Evolutionary conservation across 345 rosid genomes (phyloP), one percentile per base, ranked within the genome.

Genomic region (Lepidium aucheri): DNA sequence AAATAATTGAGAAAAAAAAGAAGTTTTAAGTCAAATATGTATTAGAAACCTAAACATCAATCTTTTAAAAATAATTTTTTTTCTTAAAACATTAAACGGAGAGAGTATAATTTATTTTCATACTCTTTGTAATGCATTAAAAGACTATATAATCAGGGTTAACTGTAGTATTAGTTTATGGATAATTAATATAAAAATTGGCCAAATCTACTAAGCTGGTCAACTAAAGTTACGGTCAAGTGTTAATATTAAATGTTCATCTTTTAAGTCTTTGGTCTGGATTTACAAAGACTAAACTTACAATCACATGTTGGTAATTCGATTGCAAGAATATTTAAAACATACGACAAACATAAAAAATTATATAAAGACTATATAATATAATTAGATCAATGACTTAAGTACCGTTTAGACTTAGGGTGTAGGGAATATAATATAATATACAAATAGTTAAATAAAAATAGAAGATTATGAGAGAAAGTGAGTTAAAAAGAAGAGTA

Each of bases 401-500:
- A 32, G 53, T 32, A 60, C 43, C 3, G 15, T 8, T 52, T 60
- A 52, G 68, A 20, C 45, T 9, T 40, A 35, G 55, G 49, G 30
- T 42, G 39, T 33, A 20, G 22, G 22, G 47, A 26, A 61, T 34
- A 38, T 28, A 24, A 13, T 15, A 20, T 41, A 22, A 12, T n/a
- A n/a, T n/a, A n/a, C n/a, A n/a, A 14, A n/a, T 47, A 6, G 11
- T 17, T 10, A 22, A 16, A 22, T 2, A 1, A 20, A 10, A 4
- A 1, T 36, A 42, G 13, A 17, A 28, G 35, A n/a, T n/a, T n/a
- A n/a, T n/a, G 55, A 30, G 14, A 63, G 14, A 63, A 63, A 66
- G 42, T 16, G 33, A 30, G 56, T 58, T 49, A 65, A 73, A 26
- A 73, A 66, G 60, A 73, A 53, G 56, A 50, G 64, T 63, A 41